Evolutionary conservation across 176 grass and related monocot species (phyloP).

Genomic region (Hyparrhenia diplandra): DNA sequence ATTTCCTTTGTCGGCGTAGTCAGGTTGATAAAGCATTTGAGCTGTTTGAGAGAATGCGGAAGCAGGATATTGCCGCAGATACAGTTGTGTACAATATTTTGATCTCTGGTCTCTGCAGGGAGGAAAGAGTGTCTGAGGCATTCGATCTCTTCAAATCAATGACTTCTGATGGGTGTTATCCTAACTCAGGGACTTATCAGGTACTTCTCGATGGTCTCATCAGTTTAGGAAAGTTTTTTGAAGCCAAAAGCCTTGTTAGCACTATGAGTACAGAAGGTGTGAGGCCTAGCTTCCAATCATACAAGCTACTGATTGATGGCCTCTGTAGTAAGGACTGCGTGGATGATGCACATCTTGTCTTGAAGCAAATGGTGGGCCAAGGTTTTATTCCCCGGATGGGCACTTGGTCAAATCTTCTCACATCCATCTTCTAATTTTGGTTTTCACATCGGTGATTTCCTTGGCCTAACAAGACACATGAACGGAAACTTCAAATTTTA

Average conservation of each 20-base stretch:
- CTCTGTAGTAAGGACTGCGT: conserved; percentile 60
- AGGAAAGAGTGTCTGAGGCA: conserved; percentile 42
- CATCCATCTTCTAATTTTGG: conserved; percentile 29
- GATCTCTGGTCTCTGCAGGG: conserved; percentile 72
- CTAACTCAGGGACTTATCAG: conserved; percentile 88
- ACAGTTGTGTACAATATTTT: conserved; percentile 79
- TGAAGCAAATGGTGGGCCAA: conserved; percentile 76
- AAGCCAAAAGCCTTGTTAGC: conserved; percentile 54
- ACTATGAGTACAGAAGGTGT: conserved; percentile 57
- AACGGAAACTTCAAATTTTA: background rate
- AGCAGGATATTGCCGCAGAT: conserved; percentile 41
- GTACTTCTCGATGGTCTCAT: conserved; percentile 74
- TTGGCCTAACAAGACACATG: background rate
- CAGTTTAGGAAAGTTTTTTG: conserved; percentile 39
- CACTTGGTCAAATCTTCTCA: conserved; percentile 67
- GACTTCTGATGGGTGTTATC: conserved; percentile 45
- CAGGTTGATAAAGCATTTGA: conserved; percentile 60
- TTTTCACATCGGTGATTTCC: background rate
- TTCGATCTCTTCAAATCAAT: conserved; percentile 60
- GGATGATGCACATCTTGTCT: conserved; percentile 50
- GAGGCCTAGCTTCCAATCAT: conserved; percentile 69
- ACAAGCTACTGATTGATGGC: conserved; percentile 72
- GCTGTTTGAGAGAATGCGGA: conserved; percentile 53
- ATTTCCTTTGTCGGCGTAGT: conserved; percentile 48
- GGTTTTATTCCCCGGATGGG: conserved; percentile 77